phyloP scores from a whole-genome alignment of 2,329 filamentous ascomycete species.

The Epichloe sp. region DNA sequence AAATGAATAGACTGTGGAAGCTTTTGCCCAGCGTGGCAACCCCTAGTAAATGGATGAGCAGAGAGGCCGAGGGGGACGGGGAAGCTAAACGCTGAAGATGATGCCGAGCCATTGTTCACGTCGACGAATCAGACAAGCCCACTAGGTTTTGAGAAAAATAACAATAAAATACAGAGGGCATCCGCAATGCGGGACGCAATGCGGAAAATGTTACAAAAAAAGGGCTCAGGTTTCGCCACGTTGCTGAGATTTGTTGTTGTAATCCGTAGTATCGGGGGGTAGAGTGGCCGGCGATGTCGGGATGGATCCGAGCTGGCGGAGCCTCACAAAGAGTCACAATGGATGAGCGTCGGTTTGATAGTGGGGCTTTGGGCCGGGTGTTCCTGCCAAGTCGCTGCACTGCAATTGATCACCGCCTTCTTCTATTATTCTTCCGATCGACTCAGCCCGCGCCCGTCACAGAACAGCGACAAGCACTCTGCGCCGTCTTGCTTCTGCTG shows the following conservation, averaged over 20 bases:
- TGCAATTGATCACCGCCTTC: background rate
- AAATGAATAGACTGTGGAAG: slow-evolving; percentile 36
- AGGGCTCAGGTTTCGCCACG: background rate
- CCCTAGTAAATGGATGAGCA: slow-evolving; percentile 51
- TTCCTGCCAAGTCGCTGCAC: background rate
- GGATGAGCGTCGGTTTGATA: background rate
- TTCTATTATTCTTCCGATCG: background rate
- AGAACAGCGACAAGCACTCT: background rate
- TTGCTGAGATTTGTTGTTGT: background rate
- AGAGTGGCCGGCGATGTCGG: background rate
- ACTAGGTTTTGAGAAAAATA: background rate
- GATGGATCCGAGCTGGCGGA: background rate
- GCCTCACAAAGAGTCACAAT: no score
- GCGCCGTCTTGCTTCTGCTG: background rate
- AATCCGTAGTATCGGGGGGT: no score
- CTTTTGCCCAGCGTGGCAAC: slow-evolving; percentile 38
- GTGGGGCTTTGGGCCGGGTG: background rate
- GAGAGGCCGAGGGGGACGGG: slow-evolving; percentile 47
- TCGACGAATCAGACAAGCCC: background rate
- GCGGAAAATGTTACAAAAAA: background rate
- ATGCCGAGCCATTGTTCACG: slow-evolving; percentile 32
- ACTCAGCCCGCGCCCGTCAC: background rate
- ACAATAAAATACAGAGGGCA: no score
- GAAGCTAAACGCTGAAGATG: slow-evolving; percentile 52
- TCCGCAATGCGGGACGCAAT: no score